Percentiles rank a stretch among this genome's conserved stretches.
These are phyloP conservation scores for Citrus cavaleriei DNA, from an alignment of 345 rosid genomes.

Conservation along the genomic window DNA sequence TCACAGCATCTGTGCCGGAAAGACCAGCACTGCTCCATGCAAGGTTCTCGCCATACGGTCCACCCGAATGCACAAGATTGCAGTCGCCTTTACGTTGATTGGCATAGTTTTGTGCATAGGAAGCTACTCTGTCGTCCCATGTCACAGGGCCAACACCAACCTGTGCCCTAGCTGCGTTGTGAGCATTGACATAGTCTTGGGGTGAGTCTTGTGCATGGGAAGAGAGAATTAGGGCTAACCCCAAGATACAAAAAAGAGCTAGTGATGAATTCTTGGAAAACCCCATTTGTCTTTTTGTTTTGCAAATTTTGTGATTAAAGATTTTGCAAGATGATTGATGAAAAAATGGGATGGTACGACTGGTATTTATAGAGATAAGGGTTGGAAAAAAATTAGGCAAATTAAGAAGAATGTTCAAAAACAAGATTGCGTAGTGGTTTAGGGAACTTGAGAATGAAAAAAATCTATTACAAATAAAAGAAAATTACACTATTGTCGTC, in stretches of 20 bases:
- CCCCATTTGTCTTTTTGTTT: not conserved
- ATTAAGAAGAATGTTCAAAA: not conserved
- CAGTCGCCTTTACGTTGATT: constrained; percentile 29
- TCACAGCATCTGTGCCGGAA: constrained; percentile 26
- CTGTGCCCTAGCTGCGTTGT: constrained; percentile 43
- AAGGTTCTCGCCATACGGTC: constrained; percentile 69
- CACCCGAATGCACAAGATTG: constrained; percentile 38
- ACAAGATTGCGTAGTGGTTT: not conserved
- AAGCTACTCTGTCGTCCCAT: constrained; percentile 49
- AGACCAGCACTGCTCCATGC: constrained; percentile 41
- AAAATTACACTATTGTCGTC: not conserved
- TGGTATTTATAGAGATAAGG: not conserved
- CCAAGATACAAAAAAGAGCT: not conserved
- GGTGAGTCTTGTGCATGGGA: constrained; percentile 34
- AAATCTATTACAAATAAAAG: not conserved
- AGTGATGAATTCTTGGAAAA: not conserved
- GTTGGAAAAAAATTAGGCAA: not conserved
- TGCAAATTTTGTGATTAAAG: not conserved
- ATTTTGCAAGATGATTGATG: not conserved
- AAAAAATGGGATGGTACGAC: not conserved
- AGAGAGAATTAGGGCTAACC: not conserved
- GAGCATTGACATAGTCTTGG: constrained; percentile 40
- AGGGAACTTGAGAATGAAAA: not conserved
- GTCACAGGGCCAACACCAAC: constrained; percentile 39
- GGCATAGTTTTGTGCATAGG: constrained; percentile 43